A percentile compares a stretch with the other conserved stretches of the same genome.
These are phyloP conservation scores for Quercus suber DNA, from an alignment of 306 rosid genomes.

Conservation along the genomic window DNA sequence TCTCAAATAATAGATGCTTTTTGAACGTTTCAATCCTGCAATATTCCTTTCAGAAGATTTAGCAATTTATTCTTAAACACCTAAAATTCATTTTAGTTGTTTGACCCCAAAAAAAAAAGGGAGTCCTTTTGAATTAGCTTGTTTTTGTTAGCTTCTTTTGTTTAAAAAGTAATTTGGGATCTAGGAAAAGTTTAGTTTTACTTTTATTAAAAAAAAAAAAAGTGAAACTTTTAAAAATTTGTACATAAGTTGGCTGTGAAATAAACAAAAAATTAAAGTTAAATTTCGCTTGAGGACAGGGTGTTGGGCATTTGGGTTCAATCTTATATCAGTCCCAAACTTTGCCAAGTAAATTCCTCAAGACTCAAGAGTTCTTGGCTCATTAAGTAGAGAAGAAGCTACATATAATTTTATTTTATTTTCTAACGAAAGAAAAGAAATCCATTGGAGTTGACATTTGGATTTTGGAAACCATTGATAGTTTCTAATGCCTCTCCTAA, in stretches of 20 bases:
- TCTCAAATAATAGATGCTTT: not conserved
- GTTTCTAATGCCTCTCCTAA: not conserved
- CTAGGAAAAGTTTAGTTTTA: no score
- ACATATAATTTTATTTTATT: no score
- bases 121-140: no score
- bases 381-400: not conserved
- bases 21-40: not conserved
- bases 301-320: not conserved
- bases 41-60: not conserved
- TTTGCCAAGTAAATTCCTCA: not conserved
- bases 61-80: not conserved
- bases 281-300: not conserved
- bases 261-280: not conserved
- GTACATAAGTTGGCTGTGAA: no score
- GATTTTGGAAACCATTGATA: not conserved
- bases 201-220: no score
- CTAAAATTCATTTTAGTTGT: not conserved
- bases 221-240: no score
- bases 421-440: no score
- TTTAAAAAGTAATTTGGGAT: no score
- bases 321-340: not conserved
- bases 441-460: no score
- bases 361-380: not conserved
- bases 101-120: not conserved
- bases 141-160: no score